Evolutionary conservation across 2,329 filamentous ascomycete genomes (phyloP), one percentile per base, ranked within the genome.

Genomic region (Cladorrhinum sp.): DNA sequence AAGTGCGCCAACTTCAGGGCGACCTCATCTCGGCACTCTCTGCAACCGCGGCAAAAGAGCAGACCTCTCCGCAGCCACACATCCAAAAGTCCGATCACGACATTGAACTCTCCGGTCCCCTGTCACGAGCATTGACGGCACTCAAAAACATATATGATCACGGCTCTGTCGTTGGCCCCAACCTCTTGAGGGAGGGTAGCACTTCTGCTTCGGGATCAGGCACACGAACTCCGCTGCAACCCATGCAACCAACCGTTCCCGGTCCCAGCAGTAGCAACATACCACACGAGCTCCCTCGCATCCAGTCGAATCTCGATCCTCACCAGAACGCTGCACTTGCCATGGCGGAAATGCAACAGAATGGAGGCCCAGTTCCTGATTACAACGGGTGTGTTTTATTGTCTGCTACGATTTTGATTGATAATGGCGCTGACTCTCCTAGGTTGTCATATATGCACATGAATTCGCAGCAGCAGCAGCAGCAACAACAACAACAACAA

Each of bases 121-220:
- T 88, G 1, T 86, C 81, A 59, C 76, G 86, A 58, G 86, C 86
- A 0, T 74, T 88, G 24, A 81, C 79, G 4, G 86, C 86, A 0
- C 75, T 88, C 28, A 84, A 80, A 66, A 87, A 86, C 67, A 88
- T 88, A 1, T 88, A 88, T 68, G 85, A 87, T 68, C 84, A 88
- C 71, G 86, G 86, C 1, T 82, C 80, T 57, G 76, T 87, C 12
- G 76, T 81, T 14, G 83, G 82, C 3, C 75, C 77, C 0, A 71
- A 68, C 0, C 54, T 81, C 16, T 83, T 81, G 68, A 77, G 78
- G 51, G 82, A 85, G 33, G 76, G 75, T 12, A 76, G 77, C 49
- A 74, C 76, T 10, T 65, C 66, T 2, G 62, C 49, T 3, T 72
- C 74, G 1, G 78, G 75, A 0, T 82, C 80, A 42, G 80, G 79